Base-by-base conservation (phyloP, 1,284 basidiomycete species). In the Meira nashicola region DNA sequence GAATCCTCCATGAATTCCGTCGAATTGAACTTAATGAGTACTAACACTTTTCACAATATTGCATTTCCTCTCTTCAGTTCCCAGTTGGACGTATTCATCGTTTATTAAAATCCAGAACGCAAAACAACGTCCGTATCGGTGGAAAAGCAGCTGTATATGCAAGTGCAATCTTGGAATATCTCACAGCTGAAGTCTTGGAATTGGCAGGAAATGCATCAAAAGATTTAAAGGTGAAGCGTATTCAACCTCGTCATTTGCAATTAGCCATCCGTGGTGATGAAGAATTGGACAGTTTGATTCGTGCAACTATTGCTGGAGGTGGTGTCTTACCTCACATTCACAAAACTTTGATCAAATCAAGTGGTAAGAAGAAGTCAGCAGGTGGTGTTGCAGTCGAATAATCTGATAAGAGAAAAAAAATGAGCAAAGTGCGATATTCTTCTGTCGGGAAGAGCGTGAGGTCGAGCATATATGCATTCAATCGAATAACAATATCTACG, bases 321-420 rank as follows among this genome's bases (percentile, higher is more conserved):
- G 92, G 92, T 83, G 92, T 96, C 2, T 79, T 96, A 68, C 92
- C 92, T 12, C 93, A 95, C 83, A 96, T 96, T 77, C 92, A 96
- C 85, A 94, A 94, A 86, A 71, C 70, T 51, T 64, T 70, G 39
- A 68, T 68, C 64, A 70, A 70, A 60, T 60, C 66, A 50, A 60
- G 49, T 48, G 17, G 62, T 23, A 65, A 57, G 60, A 68, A 68
- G 60, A 70, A 70, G 64, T 63, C 62, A 63, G 19, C 19, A 17
- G 50, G 28, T 33, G 68, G 62, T 15, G 57, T 39, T 19, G 37
- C 25, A 28, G 53, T 12, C 28, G 23, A 53, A 53, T 33, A 33
- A 33, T 4, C 8, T 4, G 28, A 33, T 33, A 33, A 33, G 8
- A 33, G 28, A 8, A 3, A 33, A 33, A 8, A 3, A 33, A 33